These are phyloP conservation scores for Osmanthus fragrans DNA, from an alignment of 257 asterid species.

Conservation along the genomic window DNA sequence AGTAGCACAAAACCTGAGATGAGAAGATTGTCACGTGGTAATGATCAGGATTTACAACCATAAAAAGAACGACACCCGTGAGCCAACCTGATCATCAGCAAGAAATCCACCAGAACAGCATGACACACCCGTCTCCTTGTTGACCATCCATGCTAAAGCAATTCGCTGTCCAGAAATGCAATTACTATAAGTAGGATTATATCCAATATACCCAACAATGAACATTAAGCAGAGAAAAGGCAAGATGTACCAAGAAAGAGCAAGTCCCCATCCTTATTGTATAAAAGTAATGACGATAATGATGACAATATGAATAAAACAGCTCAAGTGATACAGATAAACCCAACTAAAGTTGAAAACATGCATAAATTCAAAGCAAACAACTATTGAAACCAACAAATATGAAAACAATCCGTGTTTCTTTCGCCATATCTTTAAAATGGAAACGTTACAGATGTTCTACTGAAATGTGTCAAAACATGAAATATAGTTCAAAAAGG, in stretches of 20 bases:
- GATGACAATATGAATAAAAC: background rate
- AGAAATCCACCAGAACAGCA: constrained; percentile 98
- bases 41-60: constrained; percentile 9
- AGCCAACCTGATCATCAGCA: constrained; percentile 97
- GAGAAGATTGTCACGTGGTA: constrained; percentile 17
- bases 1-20: constrained; percentile 15
- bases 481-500: constrained; percentile 1
- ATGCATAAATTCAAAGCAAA: background rate
- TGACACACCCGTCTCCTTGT: constrained; percentile 78
- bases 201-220: constrained; percentile 5
- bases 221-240: background rate
- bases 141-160: constrained; percentile 97
- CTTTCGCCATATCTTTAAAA: background rate
- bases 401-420: background rate
- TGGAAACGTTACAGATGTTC: background rate
- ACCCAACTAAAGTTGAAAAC: background rate
- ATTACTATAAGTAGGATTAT: constrained; percentile 23
- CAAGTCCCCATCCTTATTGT: background rate
- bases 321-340: background rate
- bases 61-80: constrained; percentile 17
- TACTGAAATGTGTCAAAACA: background rate
- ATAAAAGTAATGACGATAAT: background rate
- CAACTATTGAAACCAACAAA: background rate
- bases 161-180: constrained; percentile 60
- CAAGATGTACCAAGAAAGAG: background rate